Percentiles rank a stretch among this genome's conserved stretches.
Evolutionary conservation across 768 basidiomycete genomes (phyloP).

Genomic region (Leucocoprinus sp.): DNA sequence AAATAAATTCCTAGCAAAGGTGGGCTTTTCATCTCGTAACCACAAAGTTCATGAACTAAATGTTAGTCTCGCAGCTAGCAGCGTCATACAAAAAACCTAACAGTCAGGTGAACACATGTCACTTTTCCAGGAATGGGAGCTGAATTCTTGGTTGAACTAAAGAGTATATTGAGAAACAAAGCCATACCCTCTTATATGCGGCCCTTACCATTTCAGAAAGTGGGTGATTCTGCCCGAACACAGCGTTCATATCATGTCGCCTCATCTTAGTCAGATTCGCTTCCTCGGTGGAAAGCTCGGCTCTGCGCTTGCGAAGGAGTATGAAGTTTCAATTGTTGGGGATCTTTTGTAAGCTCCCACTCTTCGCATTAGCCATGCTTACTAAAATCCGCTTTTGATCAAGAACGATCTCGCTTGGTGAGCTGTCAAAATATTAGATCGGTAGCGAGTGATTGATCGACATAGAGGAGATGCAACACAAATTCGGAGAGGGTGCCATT

Average conservation of each 20-base stretch:
- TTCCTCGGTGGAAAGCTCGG: conserved; percentile 95
- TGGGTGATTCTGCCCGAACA: conserved; percentile 16
- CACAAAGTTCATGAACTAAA: neutral
- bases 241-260: neutral
- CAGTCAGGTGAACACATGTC: conserved; percentile 49
- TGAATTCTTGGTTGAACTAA: neutral
- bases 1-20: conserved; percentile 95
- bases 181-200: conserved; percentile 81
- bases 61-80: conserved; percentile 45
- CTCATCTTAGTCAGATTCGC: conserved; percentile 54
- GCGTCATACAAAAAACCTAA: conserved; percentile 92
- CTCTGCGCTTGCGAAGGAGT: conserved; percentile 76
- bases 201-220: conserved; percentile 87
- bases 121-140: neutral
- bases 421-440: conserved; percentile 10
- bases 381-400: conserved; percentile 8
- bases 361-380: neutral
- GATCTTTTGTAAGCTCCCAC: conserved; percentile 71
- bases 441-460: conserved; percentile 8
- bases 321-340: conserved; percentile 81
- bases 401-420: conserved; percentile 57
- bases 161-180: conserved; percentile 79
- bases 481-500: conserved; percentile 73
- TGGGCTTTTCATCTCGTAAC: conserved; percentile 18
- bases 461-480: conserved; percentile 69